Evolutionary conservation across 148 eudicot species (phyloP), one percentile per base, ranked within the genome.

Genomic region (Cornus controversa): DNA sequence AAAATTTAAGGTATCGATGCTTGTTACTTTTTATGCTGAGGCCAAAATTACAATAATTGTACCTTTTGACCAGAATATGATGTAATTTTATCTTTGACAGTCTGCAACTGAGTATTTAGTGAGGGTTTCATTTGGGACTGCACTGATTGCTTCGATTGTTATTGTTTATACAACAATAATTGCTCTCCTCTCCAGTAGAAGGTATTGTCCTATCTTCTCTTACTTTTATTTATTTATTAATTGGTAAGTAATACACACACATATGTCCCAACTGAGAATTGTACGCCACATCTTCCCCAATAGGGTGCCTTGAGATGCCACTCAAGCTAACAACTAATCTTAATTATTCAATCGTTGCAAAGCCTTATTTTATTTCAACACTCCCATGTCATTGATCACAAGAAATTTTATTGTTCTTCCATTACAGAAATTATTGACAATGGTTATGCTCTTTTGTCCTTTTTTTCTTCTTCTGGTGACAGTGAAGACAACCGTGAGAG

Each of bases 91-190:
- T 75, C 64, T 67, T 80, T 84, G 81, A 85, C 94, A 95, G 99
- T 89, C 92, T 75, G 87, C 90, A 60, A 88, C 91, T 42, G 99
- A 93, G 83, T 95, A 93, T 80, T 67, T 93, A 72, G 85, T 95
- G 80, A 86, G 98, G 88, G 97, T 95, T 83, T 89, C 97, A 15
- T 95, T 95, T 83, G 98, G 97, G 80, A 95, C 98, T 54, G 90
- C 97, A 62, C 83, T 95, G 47, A 87, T 95, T 86, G 98, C 98
- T 80, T 95, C 98, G 10, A 90, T 95, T 80, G 91, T 95, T 80
- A 76, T 95, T 66, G 98, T 95, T 26, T 92, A 82, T 85, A 95
- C 98, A 0, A 87, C 99, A 71, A 95, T 95, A 57, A 78, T 95
- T 78, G 92, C 91, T 63, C 79, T 93, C 73, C 50, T 85, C 71